phyloP scores from a whole-genome alignment of 2,329 filamentous ascomycete species.

The Tolypocladium amazonense region DNA sequence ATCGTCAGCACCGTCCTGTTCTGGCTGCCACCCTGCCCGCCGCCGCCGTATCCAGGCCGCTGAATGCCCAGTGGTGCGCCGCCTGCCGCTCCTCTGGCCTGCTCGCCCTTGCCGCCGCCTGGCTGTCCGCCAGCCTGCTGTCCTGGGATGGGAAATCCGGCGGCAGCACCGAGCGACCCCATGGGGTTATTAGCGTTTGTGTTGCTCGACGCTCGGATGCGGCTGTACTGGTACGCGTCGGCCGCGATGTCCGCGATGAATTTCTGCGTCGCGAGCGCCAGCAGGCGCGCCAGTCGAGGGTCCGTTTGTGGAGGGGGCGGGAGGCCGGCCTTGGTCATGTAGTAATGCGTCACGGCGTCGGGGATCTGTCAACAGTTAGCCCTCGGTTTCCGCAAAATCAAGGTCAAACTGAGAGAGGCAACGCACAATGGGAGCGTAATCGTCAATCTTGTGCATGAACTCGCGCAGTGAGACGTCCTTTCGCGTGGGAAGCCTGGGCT shows the following conservation, averaged over 20 bases:
- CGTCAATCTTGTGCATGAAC: slow-evolving; percentile 93
- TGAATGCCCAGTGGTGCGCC: slow-evolving; percentile 58
- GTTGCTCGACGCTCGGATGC: slow-evolving; percentile 81
- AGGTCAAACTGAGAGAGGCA: neutral
- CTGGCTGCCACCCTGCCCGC: slow-evolving; percentile 78
- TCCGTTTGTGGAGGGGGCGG: slow-evolving; percentile 88
- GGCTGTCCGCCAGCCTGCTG: slow-evolving; percentile 48
- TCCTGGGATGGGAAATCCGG: slow-evolving; percentile 55
- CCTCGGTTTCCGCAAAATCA: neutral
- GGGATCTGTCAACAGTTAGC: slow-evolving; percentile 57
- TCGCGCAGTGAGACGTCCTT: slow-evolving; percentile 91
- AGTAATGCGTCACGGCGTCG: slow-evolving; percentile 95
- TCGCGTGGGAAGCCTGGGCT: slow-evolving; percentile 61
- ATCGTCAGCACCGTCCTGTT: slow-evolving; percentile 93
- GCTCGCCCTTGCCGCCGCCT: slow-evolving; percentile 30
- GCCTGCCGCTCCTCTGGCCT: slow-evolving; percentile 23
- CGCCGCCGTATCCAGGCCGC: slow-evolving; percentile 72
- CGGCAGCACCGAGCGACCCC: slow-evolving; percentile 70
- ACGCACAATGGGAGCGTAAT: slow-evolving; percentile 89
- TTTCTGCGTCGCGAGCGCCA: slow-evolving; percentile 96
- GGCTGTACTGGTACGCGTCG: slow-evolving; percentile 94
- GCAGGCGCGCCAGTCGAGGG: slow-evolving; percentile 78
- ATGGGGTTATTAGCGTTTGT: slow-evolving; percentile 82
- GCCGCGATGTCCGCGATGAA: slow-evolving; percentile 97
- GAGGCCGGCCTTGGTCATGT: slow-evolving; percentile 90